These are phyloP conservation scores for Oryza meyeriana DNA, from an alignment of 176 grass and related monocot genomes.

Conservation along the genomic window DNA sequence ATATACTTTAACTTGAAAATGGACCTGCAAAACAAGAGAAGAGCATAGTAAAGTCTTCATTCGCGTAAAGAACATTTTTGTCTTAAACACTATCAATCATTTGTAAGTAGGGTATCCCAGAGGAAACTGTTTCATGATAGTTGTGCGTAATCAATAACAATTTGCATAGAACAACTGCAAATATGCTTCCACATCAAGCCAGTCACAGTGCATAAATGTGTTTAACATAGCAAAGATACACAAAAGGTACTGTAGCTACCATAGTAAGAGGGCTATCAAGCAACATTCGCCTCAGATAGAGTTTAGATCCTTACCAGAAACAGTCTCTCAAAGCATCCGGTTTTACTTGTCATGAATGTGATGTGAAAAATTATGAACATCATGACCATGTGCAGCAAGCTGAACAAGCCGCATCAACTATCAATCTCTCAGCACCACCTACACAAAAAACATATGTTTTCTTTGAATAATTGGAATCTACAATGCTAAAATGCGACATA, in stretches of 20 bases:
- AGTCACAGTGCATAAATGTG: background rate
- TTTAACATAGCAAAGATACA: background rate
- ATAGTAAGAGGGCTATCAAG: background rate
- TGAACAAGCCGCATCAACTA: slow-evolving; percentile 86
- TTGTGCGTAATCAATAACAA: slow-evolving; percentile 5
- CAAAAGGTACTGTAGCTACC: background rate
- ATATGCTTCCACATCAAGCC: background rate
- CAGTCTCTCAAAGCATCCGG: slow-evolving; percentile 84
- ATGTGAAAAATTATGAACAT: slow-evolving; percentile 90
- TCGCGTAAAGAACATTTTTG: background rate
- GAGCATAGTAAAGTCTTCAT: background rate
- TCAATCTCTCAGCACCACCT: slow-evolving; percentile 96
- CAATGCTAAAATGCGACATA: background rate
- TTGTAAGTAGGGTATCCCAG: background rate
- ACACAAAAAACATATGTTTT: background rate
- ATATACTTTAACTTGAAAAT: slow-evolving; percentile 80
- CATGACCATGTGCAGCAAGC: slow-evolving; percentile 70
- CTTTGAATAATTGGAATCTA: background rate
- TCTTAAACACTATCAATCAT: background rate
- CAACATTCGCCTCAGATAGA: background rate
- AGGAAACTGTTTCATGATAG: background rate
- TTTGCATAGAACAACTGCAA: background rate
- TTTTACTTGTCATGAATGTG: slow-evolving; percentile 94
- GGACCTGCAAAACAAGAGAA: slow-evolving; percentile 42
- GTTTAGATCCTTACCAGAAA: slow-evolving; percentile 55